These are phyloP conservation scores for Apophysomyces elegans DNA, from an alignment of 371 early-diverging fungal genomes.

Conservation along the genomic window DNA sequence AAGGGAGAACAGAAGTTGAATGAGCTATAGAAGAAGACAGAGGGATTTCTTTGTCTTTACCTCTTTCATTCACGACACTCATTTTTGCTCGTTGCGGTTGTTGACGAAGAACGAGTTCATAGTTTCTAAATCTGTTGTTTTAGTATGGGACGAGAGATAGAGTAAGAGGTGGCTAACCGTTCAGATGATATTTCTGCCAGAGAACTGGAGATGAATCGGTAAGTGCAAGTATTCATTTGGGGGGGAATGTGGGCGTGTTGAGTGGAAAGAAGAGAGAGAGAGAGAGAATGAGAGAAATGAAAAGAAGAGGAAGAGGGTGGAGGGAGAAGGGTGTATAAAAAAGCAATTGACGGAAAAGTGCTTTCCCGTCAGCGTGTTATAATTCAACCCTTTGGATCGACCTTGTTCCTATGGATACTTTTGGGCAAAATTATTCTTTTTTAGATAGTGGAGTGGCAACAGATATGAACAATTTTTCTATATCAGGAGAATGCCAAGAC, in stretches of 20 bases:
- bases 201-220: slow-evolving; percentile 11
- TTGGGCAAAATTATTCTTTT: slow-evolving; percentile 19
- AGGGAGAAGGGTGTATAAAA: slow-evolving; percentile 13
- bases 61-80: slow-evolving; percentile 17
- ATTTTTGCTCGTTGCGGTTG: slow-evolving; percentile 32
- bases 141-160: neutral
- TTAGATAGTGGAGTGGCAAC: slow-evolving; percentile 15
- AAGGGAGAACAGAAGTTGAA: neutral
- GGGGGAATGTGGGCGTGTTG: too few species aligned
- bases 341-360: slow-evolving; percentile 23
- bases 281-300: slow-evolving; percentile 4
- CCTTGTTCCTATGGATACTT: neutral
- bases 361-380: slow-evolving; percentile 24
- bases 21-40: neutral
- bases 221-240: slow-evolving; percentile 17
- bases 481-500: slow-evolving; percentile 17
- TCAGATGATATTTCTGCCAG: slow-evolving; percentile 6
- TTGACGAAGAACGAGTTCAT: slow-evolving; percentile 21
- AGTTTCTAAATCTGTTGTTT: slow-evolving; percentile 13
- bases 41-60: neutral
- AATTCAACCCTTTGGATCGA: neutral
- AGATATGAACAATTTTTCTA: slow-evolving; percentile 17
- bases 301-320: slow-evolving; percentile 10
- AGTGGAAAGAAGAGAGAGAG: slow-evolving; percentile 8
- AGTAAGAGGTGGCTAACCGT: neutral